Evolutionary conservation across 75 land plant species (phyloP).

Genomic region (Picea glauca): DNA sequence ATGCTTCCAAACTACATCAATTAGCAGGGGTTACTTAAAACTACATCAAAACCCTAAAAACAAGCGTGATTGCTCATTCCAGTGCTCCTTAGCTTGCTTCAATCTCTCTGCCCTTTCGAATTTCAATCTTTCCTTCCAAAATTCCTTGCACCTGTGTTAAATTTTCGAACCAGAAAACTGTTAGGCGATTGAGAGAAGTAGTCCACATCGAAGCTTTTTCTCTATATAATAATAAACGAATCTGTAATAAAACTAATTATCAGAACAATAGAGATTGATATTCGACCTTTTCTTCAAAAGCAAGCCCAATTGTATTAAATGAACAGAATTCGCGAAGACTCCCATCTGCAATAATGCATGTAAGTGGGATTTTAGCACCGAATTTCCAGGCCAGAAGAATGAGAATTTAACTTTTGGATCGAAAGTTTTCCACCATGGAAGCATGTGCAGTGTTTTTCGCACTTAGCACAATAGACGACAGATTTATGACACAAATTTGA

Average conservation of each 20-base stretch:
- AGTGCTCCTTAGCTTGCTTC: constrained; percentile 9
- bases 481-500: too few relatives aligned
- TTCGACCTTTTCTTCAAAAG: constrained; percentile 38
- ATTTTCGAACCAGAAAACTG: background rate
- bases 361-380: too few relatives aligned
- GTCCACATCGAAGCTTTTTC: background rate
- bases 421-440: too few relatives aligned
- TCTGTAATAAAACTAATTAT: background rate
- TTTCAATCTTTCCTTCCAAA: constrained; percentile 7
- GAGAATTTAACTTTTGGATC: too few relatives aligned
- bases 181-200: too few relatives aligned
- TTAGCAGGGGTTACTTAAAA: too few relatives aligned
- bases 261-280: too few relatives aligned
- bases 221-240: background rate
- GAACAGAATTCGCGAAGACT: constrained; percentile 57
- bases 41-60: constrained; percentile 4
- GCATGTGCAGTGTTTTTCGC: too few relatives aligned
- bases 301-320: constrained; percentile 50
- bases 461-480: too few relatives aligned
- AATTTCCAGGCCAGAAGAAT: too few relatives aligned
- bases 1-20: too few relatives aligned
- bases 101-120: constrained; percentile 5
- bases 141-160: constrained; percentile 1
- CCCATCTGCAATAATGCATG: constrained; percentile 37
- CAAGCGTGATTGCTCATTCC: constrained; percentile 8